phyloP scores from a whole-genome alignment of 768 basidiomycete genomes.

The Phlebiopsis flavidoalba region DNA sequence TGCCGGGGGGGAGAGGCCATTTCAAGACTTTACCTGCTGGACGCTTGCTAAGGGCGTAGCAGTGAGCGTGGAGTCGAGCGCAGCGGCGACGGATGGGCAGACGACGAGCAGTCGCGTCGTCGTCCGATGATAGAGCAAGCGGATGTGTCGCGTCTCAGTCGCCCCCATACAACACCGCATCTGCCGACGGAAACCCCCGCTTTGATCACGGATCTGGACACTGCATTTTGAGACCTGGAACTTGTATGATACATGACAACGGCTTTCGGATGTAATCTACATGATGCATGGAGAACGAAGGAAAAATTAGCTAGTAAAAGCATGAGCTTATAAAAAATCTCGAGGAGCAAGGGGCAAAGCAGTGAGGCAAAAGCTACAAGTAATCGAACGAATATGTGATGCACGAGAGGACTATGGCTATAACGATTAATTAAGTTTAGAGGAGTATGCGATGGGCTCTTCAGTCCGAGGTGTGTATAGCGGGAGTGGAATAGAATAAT shows the following conservation, averaged over 20 bases:
- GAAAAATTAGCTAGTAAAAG: neutral
- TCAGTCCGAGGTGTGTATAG: conserved; percentile 16
- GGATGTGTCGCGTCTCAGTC: neutral
- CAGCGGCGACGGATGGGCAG: neutral
- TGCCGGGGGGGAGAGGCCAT: conserved; percentile 10
- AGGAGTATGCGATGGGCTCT: neutral
- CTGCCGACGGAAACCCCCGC: neutral
- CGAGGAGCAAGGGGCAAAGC: neutral
- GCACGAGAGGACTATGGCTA: neutral
- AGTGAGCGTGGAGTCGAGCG: neutral
- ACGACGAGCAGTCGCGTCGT: conserved; percentile 1
- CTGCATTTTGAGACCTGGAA: neutral
- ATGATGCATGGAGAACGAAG: neutral
- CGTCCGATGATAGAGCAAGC: conserved; percentile 4
- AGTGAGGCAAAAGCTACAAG: neutral
- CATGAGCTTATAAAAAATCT: neutral
- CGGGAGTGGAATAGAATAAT: conserved; percentile 54
- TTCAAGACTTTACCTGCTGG: conserved; percentile 13
- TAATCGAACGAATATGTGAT: no score
- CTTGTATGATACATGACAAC: neutral
- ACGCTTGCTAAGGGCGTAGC: neutral
- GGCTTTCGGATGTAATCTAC: neutral
- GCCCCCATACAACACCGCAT: neutral
- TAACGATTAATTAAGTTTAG: neutral
- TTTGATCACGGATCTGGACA: neutral